Evolutionary conservation across 371 early-diverging fungal genomes (phyloP).

Genomic region (Mortierella sp.): DNA sequence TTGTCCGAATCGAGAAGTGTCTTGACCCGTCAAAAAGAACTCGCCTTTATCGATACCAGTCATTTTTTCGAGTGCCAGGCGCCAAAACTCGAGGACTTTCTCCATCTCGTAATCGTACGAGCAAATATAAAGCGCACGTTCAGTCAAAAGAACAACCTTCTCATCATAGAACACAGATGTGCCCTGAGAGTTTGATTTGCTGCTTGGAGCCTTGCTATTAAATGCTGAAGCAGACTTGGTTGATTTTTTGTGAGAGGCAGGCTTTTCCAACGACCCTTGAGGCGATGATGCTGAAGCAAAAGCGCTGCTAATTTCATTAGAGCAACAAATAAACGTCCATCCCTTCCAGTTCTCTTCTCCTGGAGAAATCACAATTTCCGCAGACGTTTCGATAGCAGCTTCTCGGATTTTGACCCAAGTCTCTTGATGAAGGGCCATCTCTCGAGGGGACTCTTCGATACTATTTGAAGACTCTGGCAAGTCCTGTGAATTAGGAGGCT

Average conservation of each 20-base stretch:
- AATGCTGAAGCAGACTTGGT: not conserved
- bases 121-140: slow-evolving; percentile 78
- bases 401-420: slow-evolving; percentile 48
- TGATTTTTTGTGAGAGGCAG: slow-evolving; percentile 3
- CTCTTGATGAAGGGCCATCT: slow-evolving; percentile 36
- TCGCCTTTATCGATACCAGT: slow-evolving; percentile 69
- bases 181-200: not conserved
- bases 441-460: not conserved
- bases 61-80: slow-evolving; percentile 72
- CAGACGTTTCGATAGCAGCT: slow-evolving; percentile 51
- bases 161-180: slow-evolving; percentile 67
- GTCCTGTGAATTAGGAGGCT: not conserved
- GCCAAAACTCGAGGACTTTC: slow-evolving; percentile 76
- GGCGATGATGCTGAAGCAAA: slow-evolving; percentile 43
- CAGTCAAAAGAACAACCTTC: slow-evolving; percentile 77
- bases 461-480: slow-evolving; percentile 1
- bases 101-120: slow-evolving; percentile 79
- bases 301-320: slow-evolving; percentile 45
- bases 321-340: slow-evolving; percentile 69
- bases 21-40: slow-evolving; percentile 41
- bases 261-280: slow-evolving; percentile 7
- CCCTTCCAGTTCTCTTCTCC: slow-evolving; percentile 67
- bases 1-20: slow-evolving; percentile 15
- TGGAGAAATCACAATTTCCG: slow-evolving; percentile 72
- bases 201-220: not conserved